Evolutionary conservation across 2,329 filamentous ascomycete species (phyloP).

Genomic region (Pyricularia sp.): DNA sequence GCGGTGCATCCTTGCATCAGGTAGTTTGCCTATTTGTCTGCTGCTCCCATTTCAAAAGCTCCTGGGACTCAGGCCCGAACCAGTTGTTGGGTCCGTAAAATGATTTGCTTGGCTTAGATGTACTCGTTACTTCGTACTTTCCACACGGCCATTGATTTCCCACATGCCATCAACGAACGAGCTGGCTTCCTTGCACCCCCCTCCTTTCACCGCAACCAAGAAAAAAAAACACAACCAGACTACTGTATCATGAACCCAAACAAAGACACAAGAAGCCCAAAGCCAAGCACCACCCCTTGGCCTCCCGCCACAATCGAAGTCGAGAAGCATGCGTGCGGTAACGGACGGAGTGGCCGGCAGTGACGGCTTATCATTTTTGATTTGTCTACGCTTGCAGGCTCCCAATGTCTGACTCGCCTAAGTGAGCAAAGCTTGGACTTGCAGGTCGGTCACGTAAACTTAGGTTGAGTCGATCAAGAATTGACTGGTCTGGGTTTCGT

Average conservation of each 20-base stretch:
- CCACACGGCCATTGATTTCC: neutral
- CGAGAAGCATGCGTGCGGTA: constrained; percentile 3
- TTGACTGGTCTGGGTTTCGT: neutral
- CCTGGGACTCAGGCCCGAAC: neutral
- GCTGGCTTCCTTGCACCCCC: neutral
- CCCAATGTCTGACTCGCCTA: neutral
- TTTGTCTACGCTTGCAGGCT: neutral
- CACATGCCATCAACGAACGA: neutral
- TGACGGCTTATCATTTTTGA: neutral
- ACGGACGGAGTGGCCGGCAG: neutral
- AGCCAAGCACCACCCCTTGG: neutral
- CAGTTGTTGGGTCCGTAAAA: neutral
- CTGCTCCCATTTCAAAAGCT: neutral
- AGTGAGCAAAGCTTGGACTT: neutral
- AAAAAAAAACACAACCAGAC: neutral
- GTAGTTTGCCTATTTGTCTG: neutral
- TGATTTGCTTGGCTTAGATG: neutral
- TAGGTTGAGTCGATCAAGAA: neutral
- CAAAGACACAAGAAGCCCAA: neutral
- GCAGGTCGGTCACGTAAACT: neutral
- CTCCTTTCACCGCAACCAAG: neutral
- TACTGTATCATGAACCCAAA: neutral
- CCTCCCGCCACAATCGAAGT: neutral
- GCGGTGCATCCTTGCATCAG: neutral
- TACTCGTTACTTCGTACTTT: neutral